A percentile compares a stretch with the other conserved stretches of the same genome.
These are phyloP conservation scores for Afroboletus lepidellus DNA, from an alignment of 1,284 basidiomycete genomes.

Conservation along the genomic window DNA sequence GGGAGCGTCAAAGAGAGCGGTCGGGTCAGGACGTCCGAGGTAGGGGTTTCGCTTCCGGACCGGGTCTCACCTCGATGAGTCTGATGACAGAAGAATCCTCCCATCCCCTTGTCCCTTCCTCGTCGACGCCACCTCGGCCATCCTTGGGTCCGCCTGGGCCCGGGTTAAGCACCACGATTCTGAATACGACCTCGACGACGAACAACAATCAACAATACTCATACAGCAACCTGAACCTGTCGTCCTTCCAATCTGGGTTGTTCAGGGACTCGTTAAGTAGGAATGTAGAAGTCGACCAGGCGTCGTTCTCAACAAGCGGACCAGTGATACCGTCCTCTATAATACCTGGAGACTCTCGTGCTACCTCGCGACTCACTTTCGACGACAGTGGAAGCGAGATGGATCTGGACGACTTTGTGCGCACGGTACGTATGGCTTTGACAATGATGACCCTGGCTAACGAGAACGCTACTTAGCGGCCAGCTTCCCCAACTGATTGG, in stretches of 20 bases:
- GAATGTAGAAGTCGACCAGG: constrained; percentile 30
- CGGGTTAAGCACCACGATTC: constrained; percentile 1
- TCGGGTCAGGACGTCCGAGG: constrained; percentile 16
- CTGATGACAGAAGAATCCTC: constrained; percentile 21
- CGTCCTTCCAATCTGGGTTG: constrained; percentile 34
- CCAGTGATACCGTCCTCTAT: constrained; percentile 1
- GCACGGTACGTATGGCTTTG: constrained; percentile 11
- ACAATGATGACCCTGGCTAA: constrained; percentile 7
- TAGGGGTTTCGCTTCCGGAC: constrained; percentile 18
- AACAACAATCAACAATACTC: constrained; percentile 27
- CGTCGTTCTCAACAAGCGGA: constrained; percentile 14
- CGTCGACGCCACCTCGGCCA: constrained; percentile 4
- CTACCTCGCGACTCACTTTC: constrained; percentile 12
- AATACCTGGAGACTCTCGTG: constrained; percentile 10
- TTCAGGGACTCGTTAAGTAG: constrained; percentile 35
- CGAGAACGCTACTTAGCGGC: constrained; percentile 13
- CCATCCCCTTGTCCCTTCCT: constrained; percentile 2
- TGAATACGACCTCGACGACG: constrained; percentile 8
- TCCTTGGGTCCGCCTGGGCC: constrained; percentile 8
- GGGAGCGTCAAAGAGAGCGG: constrained; percentile 23
- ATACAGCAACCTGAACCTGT: constrained; percentile 32
- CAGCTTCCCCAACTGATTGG: constrained; percentile 28
- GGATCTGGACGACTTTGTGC: constrained; percentile 26
- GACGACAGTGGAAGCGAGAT: constrained; percentile 35
- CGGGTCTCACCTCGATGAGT: constrained; percentile 14